phyloP scores from a whole-genome alignment of 257 asterid genomes.

The Leonotis leonurus region DNA sequence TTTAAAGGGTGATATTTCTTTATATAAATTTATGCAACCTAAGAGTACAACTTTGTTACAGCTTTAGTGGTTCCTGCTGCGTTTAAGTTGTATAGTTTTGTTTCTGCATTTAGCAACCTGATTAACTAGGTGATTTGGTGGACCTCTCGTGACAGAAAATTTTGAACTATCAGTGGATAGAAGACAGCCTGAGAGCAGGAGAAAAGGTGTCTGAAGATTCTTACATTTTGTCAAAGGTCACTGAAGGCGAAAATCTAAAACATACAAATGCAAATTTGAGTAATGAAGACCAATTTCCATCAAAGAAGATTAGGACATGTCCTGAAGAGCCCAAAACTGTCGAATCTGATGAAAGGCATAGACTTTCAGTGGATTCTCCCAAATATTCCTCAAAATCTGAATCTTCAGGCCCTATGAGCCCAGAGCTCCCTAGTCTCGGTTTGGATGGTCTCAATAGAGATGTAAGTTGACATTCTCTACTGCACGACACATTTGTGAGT shows the following conservation, averaged over 20 bases:
- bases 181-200: constrained; percentile 73
- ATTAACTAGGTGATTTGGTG: no score
- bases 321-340: no score
- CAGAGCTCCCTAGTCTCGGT: constrained; percentile 39
- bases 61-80: no score
- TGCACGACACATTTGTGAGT: no score
- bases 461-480: no score
- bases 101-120: no score
- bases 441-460: constrained; percentile 29
- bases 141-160: no score
- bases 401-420: constrained; percentile 40
- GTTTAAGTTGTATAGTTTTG: no score
- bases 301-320: constrained; percentile 45
- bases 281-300: constrained; percentile 23
- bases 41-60: no score
- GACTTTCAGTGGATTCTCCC: constrained; percentile 12
- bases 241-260: constrained; percentile 22
- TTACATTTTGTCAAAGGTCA: constrained; percentile 35
- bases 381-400: constrained; percentile 22
- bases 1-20: no score
- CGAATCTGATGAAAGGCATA: no score
- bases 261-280: constrained; percentile 18
- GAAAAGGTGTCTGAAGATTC: constrained; percentile 56
- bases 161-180: constrained; percentile 75
- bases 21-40: no score